Percentiles rank a stretch among this genome's conserved stretches.
Evolutionary conservation across 2,329 filamentous ascomycete genomes (phyloP).

Genomic region (Fusarium continuum): DNA sequence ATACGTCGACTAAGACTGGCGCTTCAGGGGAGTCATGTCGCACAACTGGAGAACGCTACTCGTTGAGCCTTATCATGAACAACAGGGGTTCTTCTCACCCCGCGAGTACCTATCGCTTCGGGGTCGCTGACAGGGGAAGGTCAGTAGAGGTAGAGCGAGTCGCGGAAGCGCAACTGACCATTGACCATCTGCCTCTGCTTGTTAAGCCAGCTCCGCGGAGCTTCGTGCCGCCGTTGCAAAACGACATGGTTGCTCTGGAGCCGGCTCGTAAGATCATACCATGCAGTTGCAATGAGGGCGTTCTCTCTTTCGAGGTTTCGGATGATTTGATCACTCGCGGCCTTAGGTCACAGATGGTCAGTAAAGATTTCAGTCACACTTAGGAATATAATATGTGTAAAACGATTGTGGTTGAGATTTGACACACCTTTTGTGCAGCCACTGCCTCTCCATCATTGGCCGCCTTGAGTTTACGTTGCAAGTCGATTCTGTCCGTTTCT

Average conservation of each 20-base stretch:
- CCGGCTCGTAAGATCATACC: slow-evolving; percentile 82
- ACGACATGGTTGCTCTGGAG: slow-evolving; percentile 86
- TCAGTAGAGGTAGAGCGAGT: slow-evolving; percentile 57
- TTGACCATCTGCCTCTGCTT: slow-evolving; percentile 81
- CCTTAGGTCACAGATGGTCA: slow-evolving; percentile 47
- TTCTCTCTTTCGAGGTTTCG: slow-evolving; percentile 81
- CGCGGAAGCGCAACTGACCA: slow-evolving; percentile 58
- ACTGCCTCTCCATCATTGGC: slow-evolving; percentile 59
- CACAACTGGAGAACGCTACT: slow-evolving; percentile 10
- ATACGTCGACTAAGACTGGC: slow-evolving; percentile 21
- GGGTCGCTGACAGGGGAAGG: slow-evolving; percentile 54
- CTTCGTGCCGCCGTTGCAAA: slow-evolving; percentile 77
- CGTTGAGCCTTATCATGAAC: slow-evolving; percentile 18
- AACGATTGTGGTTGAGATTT: neutral
- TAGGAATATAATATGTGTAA: neutral
- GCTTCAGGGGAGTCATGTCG: slow-evolving; percentile 7
- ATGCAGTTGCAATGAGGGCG: slow-evolving; percentile 80
- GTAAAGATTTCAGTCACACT: slow-evolving; percentile 12
- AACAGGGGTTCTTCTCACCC: slow-evolving; percentile 44
- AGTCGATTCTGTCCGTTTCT: slow-evolving; percentile 64
- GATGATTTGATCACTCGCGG: slow-evolving; percentile 64
- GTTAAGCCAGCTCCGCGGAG: slow-evolving; percentile 83
- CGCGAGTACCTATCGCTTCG: slow-evolving; percentile 56
- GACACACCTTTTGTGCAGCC: slow-evolving; percentile 63
- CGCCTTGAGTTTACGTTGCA: slow-evolving; percentile 64